phyloP scores from a whole-genome alignment of 1,284 basidiomycete genomes.

The Cutaneotrichosporon arboriforme region DNA sequence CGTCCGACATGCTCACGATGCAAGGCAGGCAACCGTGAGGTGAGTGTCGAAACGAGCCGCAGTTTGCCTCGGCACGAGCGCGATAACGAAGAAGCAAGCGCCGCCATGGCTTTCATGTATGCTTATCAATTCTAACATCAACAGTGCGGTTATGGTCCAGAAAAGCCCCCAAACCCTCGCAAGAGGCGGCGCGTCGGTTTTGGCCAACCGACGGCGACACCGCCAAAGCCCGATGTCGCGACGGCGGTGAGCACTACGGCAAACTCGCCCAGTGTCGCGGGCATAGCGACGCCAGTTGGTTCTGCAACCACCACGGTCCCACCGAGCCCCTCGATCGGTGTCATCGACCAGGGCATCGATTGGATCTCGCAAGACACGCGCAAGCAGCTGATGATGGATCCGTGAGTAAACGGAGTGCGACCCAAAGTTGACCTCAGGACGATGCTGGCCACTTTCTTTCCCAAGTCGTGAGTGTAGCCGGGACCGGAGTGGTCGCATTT shows the following conservation, averaged over 20 bases:
- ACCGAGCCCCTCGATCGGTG: not conserved
- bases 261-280: not conserved
- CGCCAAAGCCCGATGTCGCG: not conserved
- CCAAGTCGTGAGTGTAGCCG: not conserved
- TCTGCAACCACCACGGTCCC: not conserved
- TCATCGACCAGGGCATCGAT: conserved; percentile 8
- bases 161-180: conserved; percentile 18
- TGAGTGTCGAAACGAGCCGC: conserved; percentile 14
- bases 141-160: conserved; percentile 18
- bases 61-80: not conserved
- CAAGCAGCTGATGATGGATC: conserved; percentile 27
- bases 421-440: not conserved
- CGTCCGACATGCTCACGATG: conserved; percentile 26
- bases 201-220: too few relatives aligned
- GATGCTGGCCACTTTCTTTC: conserved; percentile 6
- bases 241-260: too few relatives aligned
- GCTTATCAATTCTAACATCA: not conserved
- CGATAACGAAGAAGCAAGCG: too few relatives aligned
- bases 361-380: conserved; percentile 16
- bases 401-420: conserved; percentile 22
- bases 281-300: not conserved
- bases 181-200: conserved; percentile 3
- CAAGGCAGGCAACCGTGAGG: conserved; percentile 25
- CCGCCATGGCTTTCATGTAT: too few relatives aligned
- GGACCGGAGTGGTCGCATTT: too few relatives aligned